phyloP scores from a whole-genome alignment of 768 basidiomycete genomes.

The Hygrocybe coccinea region DNA sequence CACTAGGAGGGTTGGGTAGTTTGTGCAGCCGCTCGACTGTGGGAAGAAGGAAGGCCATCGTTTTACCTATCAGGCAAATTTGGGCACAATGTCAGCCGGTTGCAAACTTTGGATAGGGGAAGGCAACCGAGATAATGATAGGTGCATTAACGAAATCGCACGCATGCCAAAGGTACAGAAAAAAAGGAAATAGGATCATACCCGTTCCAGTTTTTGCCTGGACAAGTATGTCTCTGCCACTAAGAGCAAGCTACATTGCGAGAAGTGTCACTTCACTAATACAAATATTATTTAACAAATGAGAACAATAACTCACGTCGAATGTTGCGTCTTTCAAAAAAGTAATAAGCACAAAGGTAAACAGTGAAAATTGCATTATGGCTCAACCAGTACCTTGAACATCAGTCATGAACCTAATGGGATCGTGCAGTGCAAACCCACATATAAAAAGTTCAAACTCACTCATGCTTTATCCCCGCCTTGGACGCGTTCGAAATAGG shows the following conservation, averaged over 20 bases:
- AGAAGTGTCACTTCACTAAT: slow-evolving; percentile 13
- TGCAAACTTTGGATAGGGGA: no score
- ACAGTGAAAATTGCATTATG: no score
- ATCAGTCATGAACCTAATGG: no score
- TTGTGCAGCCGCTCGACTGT: slow-evolving; percentile 61
- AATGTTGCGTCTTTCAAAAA: no score
- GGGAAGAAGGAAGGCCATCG: slow-evolving; percentile 71
- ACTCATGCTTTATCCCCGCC: slow-evolving; percentile 41
- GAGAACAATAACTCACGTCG: no score
- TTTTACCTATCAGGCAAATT: slow-evolving; percentile 44
- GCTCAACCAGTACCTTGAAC: no score
- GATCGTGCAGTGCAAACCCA: no score
- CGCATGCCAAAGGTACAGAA: no score
- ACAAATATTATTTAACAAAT: no score
- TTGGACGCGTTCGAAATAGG: slow-evolving; percentile 40
- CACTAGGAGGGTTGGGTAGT: slow-evolving; percentile 22
- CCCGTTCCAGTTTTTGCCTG: slow-evolving; percentile 62
- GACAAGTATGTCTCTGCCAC: slow-evolving; percentile 43
- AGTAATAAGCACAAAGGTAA: no score
- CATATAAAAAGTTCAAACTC: slow-evolving; percentile 35
- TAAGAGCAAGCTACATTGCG: slow-evolving; percentile 33
- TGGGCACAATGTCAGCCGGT: neutral
- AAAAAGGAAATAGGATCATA: slow-evolving; percentile 19
- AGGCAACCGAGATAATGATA: no score
- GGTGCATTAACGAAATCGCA: neutral